Base-by-base conservation (phyloP, 2,329 filamentous ascomycete species). In the Camptophora hylomeconis region DNA sequence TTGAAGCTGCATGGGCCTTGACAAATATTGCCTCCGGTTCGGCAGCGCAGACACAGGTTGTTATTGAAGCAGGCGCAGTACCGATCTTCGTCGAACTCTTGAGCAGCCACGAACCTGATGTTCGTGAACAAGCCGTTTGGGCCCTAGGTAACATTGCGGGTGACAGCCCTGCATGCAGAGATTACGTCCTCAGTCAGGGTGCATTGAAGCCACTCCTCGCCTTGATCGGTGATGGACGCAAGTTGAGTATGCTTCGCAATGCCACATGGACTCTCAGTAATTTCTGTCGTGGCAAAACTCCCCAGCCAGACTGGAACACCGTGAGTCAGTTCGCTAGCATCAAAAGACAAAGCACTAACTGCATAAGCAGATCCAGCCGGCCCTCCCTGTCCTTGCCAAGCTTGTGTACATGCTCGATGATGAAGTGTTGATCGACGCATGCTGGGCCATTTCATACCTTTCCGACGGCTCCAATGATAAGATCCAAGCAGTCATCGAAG, bases 11-110 rank as follows among this genome's bases (percentile, higher is more conserved):
- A 23, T 98, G 89, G 89, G 89, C 89, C 40, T 67, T 98, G 52
- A 98, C 89, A 66, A 98, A 98, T 67, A 98, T 98, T 58, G 89
- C 89, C 38, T 95, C 87, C 27, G 89, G 89, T 39, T 95, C 87
- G 35, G 89, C 89, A 36, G 80, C 83, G 46, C 89, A 98, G 65
- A 98, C 89, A 39, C 89, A 98, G 61, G 89, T 95, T 30, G 89
- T 98, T 44, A 98, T 98, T 49, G 87, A 95, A 61, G 87, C 89
- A 39, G 89, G 89, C 46, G 89, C 89, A 41, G 89, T 98, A 22
- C 89, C 89, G 33, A 98, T 98, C 56, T 98, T 98, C 48, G 87
- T 95, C 42, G 87, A 98, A 65, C 72, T 98, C 37, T 69, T 98
- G 42, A 82, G 69, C 52, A 95, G 87, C 66, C 89, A 83, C 37